Evolutionary conservation across 2,329 filamentous ascomycete species (phyloP), one percentile per base, ranked within the genome.

Genomic region (Scopulariopsis brevicaulis): DNA sequence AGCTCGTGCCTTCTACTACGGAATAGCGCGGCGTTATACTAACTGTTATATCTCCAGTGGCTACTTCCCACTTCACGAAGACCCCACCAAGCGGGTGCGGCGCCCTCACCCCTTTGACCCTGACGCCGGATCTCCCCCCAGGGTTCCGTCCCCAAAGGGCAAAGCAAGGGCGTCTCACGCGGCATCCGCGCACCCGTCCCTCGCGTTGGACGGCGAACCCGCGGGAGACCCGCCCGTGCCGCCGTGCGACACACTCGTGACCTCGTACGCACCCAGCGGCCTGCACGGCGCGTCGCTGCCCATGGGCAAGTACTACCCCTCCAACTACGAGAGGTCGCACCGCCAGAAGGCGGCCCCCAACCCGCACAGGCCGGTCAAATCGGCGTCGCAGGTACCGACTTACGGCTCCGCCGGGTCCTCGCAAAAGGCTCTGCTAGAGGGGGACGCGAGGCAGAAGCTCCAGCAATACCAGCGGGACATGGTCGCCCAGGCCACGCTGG

Each of bases 251-350:
- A 25, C 55, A 8, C 50, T 52, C 20, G 28, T 80, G 40, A 69
- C 78, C 10, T 79, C 78, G 1, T 81, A 80, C 60, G 70, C 77
- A 35, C 77, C 79, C 7, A 74, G 74, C 28, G 78, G 78, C 2
- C 70, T 76, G 43, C 73, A 77, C 55, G 74, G 75, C 43, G 73
- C 68, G 40, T 68, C 73, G 4, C 68, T 82, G 35, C 79, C 81
- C 0, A 72, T 83, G 69, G 82, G 82, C 25, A 85, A 84, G 68
- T 85, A 85, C 63, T 83, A 85, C 59, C 82, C 82, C 0, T 77
- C 80, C 28, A 84, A 84, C 67, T 85, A 83, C 63, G 79, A 82
- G 62, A 72, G 70, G 32, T 43, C 22, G n/a, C 70, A 68, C 55
- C 46, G 12, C 11, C 55, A 52, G 24, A 54, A 64, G 43, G 62